Evolutionary conservation across 2,329 filamentous ascomycete genomes (phyloP).

Genomic region (Pseudogymnoascus destructans): DNA sequence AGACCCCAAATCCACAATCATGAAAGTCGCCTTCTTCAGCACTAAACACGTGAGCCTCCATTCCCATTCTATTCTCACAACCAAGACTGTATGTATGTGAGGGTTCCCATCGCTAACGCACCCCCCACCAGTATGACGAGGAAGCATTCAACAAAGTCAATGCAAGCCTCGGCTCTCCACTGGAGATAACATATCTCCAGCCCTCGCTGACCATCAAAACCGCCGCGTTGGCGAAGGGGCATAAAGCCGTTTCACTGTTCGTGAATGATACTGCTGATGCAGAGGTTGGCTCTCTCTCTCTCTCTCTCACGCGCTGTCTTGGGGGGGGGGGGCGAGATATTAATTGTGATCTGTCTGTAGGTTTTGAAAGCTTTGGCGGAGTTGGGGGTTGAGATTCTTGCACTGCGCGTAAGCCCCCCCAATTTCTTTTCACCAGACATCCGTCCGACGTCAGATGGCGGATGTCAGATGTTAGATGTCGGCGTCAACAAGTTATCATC

Average conservation of each 20-base stretch:
- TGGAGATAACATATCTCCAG: background rate
- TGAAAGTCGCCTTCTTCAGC: constrained; percentile 3
- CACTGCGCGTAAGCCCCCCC: background rate
- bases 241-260: constrained; percentile 51
- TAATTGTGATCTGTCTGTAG: background rate
- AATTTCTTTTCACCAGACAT: too few species aligned
- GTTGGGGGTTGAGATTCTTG: background rate
- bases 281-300: constrained; percentile 26
- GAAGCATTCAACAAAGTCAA: background rate
- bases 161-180: background rate
- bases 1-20: background rate
- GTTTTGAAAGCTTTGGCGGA: background rate
- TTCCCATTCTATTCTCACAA: background rate
- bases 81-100: background rate
- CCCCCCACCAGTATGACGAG: background rate
- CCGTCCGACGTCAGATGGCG: too few species aligned
- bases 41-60: background rate
- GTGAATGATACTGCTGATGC: constrained; percentile 49
- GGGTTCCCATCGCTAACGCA: background rate
- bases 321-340: background rate
- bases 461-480: background rate
- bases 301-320: too few species aligned
- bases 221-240: constrained; percentile 37
- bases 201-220: constrained; percentile 28
- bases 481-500: background rate